Conservation (phyloP, 805 yeast species). For the Brettanomyces anomalus region DNA sequence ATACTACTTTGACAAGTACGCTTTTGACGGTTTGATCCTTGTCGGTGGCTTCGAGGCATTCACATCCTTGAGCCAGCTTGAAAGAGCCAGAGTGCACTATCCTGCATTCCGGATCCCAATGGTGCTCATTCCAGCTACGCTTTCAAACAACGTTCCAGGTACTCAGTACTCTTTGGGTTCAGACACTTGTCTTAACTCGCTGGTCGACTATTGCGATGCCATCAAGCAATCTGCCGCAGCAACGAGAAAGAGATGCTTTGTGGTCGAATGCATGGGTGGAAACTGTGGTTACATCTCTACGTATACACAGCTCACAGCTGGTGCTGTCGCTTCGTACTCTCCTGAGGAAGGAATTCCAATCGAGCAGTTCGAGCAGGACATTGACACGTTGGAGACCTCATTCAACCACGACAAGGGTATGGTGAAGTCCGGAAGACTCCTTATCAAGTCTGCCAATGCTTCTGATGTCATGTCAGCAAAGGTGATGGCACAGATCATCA, state of each 20-base stretch:
- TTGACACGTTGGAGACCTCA: conserved; percentile 55
- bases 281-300: conserved; percentile 92
- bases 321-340: conserved; percentile 84
- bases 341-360: conserved; percentile 79
- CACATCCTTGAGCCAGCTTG: conserved; percentile 59
- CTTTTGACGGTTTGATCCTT: conserved; percentile 60
- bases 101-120: conserved; percentile 72
- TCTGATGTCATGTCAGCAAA: conserved; percentile 76
- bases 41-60: conserved; percentile 83
- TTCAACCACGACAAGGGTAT: conserved; percentile 72
- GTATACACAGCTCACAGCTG: conserved; percentile 73
- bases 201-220: conserved; percentile 89
- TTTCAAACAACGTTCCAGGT: conserved; percentile 96
- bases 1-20: conserved; percentile 57
- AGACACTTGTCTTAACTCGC: conserved; percentile 89
- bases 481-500: conserved; percentile 73
- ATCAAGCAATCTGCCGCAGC: conserved; percentile 94
- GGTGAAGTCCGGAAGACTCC: conserved; percentile 74
- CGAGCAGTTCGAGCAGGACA: conserved; percentile 64
- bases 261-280: conserved; percentile 98
- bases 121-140: conserved; percentile 71
- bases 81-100: conserved; percentile 47
- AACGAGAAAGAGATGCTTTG: conserved; percentile 87
- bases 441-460: conserved; percentile 78
- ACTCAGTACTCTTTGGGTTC: conserved; percentile 92